Conservation (phyloP, 495 filamentous ascomycete species). For the Aspergillus nanangensis region DNA sequence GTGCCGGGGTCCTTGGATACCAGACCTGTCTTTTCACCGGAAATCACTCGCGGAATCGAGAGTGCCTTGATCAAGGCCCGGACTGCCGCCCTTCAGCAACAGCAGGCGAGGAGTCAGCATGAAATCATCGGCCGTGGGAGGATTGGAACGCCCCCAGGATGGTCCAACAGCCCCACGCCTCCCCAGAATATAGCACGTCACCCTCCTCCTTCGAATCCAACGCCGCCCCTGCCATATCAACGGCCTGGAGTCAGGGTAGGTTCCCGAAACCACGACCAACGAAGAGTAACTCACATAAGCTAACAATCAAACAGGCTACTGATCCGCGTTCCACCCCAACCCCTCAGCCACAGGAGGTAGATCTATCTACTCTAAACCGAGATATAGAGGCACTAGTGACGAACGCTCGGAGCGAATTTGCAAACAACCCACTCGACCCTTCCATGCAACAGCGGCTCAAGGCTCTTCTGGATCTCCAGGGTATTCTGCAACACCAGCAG, state of each 20-base stretch:
- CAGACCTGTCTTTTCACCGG: slow-evolving; percentile 81
- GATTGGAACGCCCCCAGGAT: slow-evolving; percentile 47
- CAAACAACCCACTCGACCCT: slow-evolving; percentile 66
- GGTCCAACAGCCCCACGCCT: slow-evolving; percentile 67
- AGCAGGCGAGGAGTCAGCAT: slow-evolving; percentile 63
- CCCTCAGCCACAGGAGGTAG: slow-evolving; percentile 31
- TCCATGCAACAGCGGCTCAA: slow-evolving; percentile 72
- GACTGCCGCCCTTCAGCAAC: slow-evolving; percentile 66
- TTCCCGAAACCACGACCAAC: too few species aligned
- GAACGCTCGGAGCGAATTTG: slow-evolving; percentile 64
- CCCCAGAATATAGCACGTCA: slow-evolving; percentile 47
- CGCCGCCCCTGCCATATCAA: slow-evolving; percentile 16
- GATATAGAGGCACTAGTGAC: slow-evolving; percentile 75
- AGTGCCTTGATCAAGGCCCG: slow-evolving; percentile 86
- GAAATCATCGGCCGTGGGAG: slow-evolving; percentile 57
- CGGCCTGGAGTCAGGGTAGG: slow-evolving; percentile 38
- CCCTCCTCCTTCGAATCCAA: slow-evolving; percentile 17
- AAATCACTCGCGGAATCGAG: slow-evolving; percentile 84
- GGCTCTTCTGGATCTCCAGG: slow-evolving; percentile 82
- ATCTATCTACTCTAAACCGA: slow-evolving; percentile 69
- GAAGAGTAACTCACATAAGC: too few species aligned
- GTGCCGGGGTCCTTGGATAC: slow-evolving; percentile 86
- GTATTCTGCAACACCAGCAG: slow-evolving; percentile 70
- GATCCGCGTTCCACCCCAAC: slow-evolving; percentile 32
- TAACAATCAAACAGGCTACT: too few species aligned